A percentile compares a stretch with the other conserved stretches of the same genome.
Evolutionary conservation across 2,329 filamentous ascomycete genomes (phyloP).

Genomic region (Fusarium sp.): DNA sequence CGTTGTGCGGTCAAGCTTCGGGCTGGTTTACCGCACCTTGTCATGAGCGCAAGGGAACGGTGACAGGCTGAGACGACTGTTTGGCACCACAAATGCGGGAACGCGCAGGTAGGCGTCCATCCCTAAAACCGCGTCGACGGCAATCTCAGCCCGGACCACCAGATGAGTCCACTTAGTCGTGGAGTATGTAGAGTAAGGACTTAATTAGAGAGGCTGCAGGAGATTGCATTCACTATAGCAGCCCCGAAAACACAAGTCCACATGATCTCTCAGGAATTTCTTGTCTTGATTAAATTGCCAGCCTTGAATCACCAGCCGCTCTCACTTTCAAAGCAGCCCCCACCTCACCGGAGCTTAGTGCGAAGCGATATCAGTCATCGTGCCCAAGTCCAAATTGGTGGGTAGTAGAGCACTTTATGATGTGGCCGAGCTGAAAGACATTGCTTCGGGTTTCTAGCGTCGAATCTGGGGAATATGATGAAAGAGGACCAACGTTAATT

Average conservation of each 20-base stretch:
- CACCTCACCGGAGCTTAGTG: conserved; percentile 45
- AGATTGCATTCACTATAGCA: conserved; percentile 31
- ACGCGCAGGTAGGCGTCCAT: conserved; percentile 37
- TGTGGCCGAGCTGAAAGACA: conserved; percentile 2
- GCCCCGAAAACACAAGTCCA: conserved; percentile 25
- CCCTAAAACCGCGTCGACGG: conserved; percentile 47
- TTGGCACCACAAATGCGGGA: conserved; percentile 41
- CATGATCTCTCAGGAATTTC: conserved; percentile 29
- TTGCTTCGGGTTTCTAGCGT: conserved; percentile 31
- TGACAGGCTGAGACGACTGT: conserved; percentile 45
- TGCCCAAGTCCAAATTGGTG: conserved; percentile 4
- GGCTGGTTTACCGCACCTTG: conserved; percentile 31
- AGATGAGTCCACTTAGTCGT: conserved; percentile 26
- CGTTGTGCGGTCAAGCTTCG: conserved; percentile 20
- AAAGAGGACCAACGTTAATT: conserved; percentile 38
- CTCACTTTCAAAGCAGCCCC: conserved; percentile 25
- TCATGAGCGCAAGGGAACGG: conserved; percentile 39
- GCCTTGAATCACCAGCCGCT: conserved; percentile 26
- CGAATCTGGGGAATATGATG: conserved; percentile 31
- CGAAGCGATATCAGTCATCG: conserved; percentile 5
- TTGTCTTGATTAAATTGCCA: conserved; percentile 40
- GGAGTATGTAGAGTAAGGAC: conserved; percentile 25
- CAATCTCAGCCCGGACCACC: conserved; percentile 47
- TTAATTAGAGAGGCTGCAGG: conserved; percentile 34
- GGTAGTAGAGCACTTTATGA: not conserved